phyloP scores from a whole-genome alignment of 495 filamentous ascomycete genomes.

The Hypoxylon subgilvum region DNA sequence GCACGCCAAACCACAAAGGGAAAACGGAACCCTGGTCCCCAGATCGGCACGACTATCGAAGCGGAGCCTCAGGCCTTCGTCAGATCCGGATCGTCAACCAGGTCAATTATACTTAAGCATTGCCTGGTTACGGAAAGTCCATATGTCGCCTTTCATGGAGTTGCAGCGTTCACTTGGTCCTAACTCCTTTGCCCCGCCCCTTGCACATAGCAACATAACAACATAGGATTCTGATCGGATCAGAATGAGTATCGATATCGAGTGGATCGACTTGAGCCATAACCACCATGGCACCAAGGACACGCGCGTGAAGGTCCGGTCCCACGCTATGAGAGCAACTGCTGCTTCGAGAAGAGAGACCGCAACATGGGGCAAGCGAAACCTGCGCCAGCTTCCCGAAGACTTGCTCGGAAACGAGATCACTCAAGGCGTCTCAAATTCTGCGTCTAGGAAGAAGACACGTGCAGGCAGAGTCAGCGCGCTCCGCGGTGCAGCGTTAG shows the following conservation, averaged over 20 bases:
- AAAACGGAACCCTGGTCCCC: slow-evolving; percentile 2
- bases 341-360: slow-evolving; percentile 2
- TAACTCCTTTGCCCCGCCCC: not conserved
- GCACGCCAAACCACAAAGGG: not conserved
- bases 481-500: no score
- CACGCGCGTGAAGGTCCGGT: slow-evolving; percentile 3
- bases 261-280: slow-evolving; percentile 9
- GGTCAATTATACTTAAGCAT: not conserved
- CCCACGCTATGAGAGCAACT: slow-evolving; percentile 9
- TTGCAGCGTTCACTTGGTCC: not conserved
- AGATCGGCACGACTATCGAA: not conserved
- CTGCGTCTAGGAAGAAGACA: no score
- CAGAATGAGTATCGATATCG: not conserved
- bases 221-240: not conserved
- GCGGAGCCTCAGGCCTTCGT: not conserved
- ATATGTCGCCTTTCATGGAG: not conserved
- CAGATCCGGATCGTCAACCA: not conserved
- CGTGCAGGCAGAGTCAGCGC: no score
- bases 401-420: not conserved
- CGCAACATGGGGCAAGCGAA: not conserved
- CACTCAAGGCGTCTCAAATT: not conserved
- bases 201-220: not conserved
- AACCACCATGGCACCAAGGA: not conserved
- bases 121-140: not conserved
- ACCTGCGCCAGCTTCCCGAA: not conserved